phyloP scores from a whole-genome alignment of 2,329 filamentous ascomycete genomes.

The Chaetomium strumarium region DNA sequence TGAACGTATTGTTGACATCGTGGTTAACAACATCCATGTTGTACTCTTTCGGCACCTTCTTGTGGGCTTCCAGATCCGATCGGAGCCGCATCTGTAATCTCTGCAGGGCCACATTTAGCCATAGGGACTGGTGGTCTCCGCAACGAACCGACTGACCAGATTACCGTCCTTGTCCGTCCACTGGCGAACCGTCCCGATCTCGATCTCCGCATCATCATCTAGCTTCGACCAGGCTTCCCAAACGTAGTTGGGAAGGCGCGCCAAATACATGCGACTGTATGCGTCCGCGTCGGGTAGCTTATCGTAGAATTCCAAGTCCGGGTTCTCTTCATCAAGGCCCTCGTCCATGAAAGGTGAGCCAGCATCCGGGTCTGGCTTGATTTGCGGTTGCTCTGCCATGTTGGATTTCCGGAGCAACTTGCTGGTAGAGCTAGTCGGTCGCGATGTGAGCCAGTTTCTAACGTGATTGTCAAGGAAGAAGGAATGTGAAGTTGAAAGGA shows the following conservation, averaged over 20 bases:
- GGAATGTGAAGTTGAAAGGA: neutral
- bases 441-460: neutral
- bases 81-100: conserved; percentile 62
- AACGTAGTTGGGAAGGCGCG: conserved; percentile 71
- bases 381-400: conserved; percentile 26
- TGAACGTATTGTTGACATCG: conserved; percentile 73
- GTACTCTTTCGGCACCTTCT: conserved; percentile 81
- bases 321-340: conserved; percentile 51
- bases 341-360: conserved; percentile 51
- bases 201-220: conserved; percentile 74
- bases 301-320: conserved; percentile 54
- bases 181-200: conserved; percentile 67
- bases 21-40: conserved; percentile 64
- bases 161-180: conserved; percentile 51
- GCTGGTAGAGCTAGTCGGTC: neutral
- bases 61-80: conserved; percentile 59
- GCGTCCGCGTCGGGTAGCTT: conserved; percentile 30
- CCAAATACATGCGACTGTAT: conserved; percentile 57
- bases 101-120: conserved; percentile 14
- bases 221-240: conserved; percentile 74
- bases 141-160: conserved; percentile 9
- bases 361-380: conserved; percentile 42
- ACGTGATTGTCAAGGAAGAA: neutral
- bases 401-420: neutral
- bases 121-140: neutral